Percentiles rank a stretch among this genome's conserved stretches.
Evolutionary conservation across 371 early-diverging fungal genomes (phyloP).

Genomic region (Choanephora cucurbitarum): DNA sequence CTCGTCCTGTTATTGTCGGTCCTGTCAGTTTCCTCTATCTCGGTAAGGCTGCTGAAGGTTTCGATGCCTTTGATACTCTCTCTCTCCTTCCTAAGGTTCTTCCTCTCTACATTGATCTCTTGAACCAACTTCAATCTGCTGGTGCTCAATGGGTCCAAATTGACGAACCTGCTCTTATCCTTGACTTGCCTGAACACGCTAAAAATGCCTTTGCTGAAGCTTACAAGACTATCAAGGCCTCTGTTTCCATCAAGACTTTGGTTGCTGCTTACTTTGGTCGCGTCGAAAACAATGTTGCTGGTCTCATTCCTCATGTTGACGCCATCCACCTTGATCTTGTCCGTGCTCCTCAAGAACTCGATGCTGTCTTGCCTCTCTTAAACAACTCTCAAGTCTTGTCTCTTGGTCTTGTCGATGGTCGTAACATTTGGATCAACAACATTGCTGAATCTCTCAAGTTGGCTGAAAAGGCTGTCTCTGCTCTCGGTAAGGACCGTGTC

Average conservation of each 20-base stretch:
- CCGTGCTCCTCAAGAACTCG: slow-evolving; percentile 83
- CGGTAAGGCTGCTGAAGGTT: slow-evolving; percentile 77
- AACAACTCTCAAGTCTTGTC: slow-evolving; percentile 68
- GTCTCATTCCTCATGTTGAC: slow-evolving; percentile 71
- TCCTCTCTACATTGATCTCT: slow-evolving; percentile 77
- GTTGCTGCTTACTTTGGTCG: slow-evolving; percentile 95
- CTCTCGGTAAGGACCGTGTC: slow-evolving; percentile 74
- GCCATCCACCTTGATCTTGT: slow-evolving; percentile 92
- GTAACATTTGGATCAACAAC: slow-evolving; percentile 97
- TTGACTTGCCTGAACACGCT: slow-evolving; percentile 67
- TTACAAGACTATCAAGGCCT: slow-evolving; percentile 68
- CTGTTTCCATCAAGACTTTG: slow-evolving; percentile 67
- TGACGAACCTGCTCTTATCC: slow-evolving; percentile 88
- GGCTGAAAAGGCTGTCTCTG: slow-evolving; percentile 68
- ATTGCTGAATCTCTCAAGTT: slow-evolving; percentile 69
- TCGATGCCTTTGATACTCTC: slow-evolving; percentile 68
- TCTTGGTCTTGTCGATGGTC: slow-evolving; percentile 90
- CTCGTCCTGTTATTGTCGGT: slow-evolving; percentile 92
- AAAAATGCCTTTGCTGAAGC: slow-evolving; percentile 55
- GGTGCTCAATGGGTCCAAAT: slow-evolving; percentile 94
- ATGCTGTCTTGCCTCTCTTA: slow-evolving; percentile 62
- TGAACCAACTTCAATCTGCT: slow-evolving; percentile 75
- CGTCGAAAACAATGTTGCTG: slow-evolving; percentile 73
- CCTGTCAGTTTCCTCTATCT: slow-evolving; percentile 89
- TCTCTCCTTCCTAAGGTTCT: slow-evolving; percentile 74